Evolutionary conservation across 2,329 filamentous ascomycete species (phyloP).

Genomic region (Alternaria angustiovoidea): DNA sequence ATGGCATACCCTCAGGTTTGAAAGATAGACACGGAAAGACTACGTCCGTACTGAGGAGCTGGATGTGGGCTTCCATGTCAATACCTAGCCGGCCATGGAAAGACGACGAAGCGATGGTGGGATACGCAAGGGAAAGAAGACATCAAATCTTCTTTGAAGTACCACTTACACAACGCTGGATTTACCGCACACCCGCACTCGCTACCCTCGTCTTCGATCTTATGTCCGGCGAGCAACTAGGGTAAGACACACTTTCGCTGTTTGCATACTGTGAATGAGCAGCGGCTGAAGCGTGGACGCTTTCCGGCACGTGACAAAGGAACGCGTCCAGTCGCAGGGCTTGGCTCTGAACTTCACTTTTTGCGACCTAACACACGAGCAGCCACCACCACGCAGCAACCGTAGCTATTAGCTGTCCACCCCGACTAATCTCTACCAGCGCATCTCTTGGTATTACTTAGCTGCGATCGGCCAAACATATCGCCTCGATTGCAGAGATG

Average conservation of each 20-base stretch:
- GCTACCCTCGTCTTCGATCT: neutral
- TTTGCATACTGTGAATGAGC: constrained; percentile 4
- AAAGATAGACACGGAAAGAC: neutral
- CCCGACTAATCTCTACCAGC: constrained; percentile 1
- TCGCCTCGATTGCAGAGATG: constrained; percentile 31
- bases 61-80: neutral
- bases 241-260: neutral
- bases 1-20: neutral
- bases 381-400: constrained; percentile 10
- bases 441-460: constrained; percentile 1
- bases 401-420: constrained; percentile 3
- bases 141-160: neutral
- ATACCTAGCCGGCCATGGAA: neutral
- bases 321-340: constrained; percentile 20
- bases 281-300: constrained; percentile 6
- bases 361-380: constrained; percentile 23
- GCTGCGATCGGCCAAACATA: neutral
- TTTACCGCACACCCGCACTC: neutral
- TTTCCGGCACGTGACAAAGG: constrained; percentile 18
- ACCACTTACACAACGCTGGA: neutral
- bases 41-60: neutral
- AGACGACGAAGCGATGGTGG: neutral
- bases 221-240: neutral
- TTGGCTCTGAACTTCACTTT: constrained; percentile 42
- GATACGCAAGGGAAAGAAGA: neutral